phyloP scores from a whole-genome alignment of 75 land plant genomes.

The Pinus albicaulis region DNA sequence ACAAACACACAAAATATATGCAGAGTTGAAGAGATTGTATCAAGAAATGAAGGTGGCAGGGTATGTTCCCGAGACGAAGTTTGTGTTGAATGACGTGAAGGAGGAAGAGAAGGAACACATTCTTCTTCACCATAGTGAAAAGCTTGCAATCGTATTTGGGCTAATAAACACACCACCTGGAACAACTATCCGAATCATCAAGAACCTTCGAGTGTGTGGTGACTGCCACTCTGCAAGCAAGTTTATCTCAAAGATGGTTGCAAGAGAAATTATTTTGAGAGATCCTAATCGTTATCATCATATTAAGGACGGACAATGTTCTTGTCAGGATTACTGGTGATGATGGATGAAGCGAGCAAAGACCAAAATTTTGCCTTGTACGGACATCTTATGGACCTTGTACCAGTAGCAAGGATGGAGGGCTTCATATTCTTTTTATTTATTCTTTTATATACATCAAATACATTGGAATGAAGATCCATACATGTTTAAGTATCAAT shows the following conservation, averaged over 20 bases:
- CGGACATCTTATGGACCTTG: too few relatives aligned
- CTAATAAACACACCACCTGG: slow-evolving; percentile 38
- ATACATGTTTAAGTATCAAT: too few relatives aligned
- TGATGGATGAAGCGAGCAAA: too few relatives aligned
- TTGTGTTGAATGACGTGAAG: slow-evolving; percentile 16
- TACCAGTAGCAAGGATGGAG: too few relatives aligned
- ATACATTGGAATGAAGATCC: too few relatives aligned
- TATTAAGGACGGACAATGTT: slow-evolving; percentile 38
- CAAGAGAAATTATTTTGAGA: slow-evolving; percentile 45
- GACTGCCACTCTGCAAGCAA: slow-evolving; percentile 52
- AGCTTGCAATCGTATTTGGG: slow-evolving; percentile 65
- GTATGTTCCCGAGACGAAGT: slow-evolving; percentile 17
- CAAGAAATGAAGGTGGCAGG: slow-evolving; percentile 13
- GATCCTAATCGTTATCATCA: slow-evolving; percentile 50
- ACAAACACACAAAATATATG: too few relatives aligned
- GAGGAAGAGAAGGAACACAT: slow-evolving; percentile 22
- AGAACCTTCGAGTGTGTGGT: slow-evolving; percentile 55
- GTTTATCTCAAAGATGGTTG: slow-evolving; percentile 22
- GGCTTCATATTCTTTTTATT: too few relatives aligned
- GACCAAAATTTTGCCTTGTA: too few relatives aligned
- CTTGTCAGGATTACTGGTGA: slow-evolving; percentile 50
- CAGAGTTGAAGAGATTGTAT: background rate
- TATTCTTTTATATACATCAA: too few relatives aligned
- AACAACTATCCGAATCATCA: slow-evolving; percentile 43
- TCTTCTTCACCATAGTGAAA: slow-evolving; percentile 54